A percentile compares a stretch with the other conserved stretches of the same genome.
These are phyloP conservation scores for Heracleum sosnowskyi DNA, from an alignment of 129 eudicot genomes.

Conservation along the genomic window DNA sequence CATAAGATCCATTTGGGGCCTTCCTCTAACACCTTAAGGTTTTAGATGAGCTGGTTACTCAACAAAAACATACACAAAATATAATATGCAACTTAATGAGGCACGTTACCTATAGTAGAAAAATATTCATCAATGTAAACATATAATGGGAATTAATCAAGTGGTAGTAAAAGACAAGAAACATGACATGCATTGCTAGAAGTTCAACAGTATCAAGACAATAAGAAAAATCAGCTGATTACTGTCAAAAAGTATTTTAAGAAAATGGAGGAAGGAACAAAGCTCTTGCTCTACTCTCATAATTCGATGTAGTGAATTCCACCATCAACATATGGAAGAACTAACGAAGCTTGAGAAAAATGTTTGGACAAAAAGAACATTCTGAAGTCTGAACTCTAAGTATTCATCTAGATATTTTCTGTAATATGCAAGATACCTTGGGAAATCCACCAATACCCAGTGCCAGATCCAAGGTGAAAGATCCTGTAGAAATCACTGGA, in stretches of 20 bases:
- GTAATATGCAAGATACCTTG: constrained; percentile 45
- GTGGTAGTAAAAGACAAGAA: neutral
- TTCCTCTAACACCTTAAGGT: no score
- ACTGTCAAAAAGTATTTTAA: neutral
- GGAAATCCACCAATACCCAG: constrained; percentile 91
- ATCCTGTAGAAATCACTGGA: constrained; percentile 90
- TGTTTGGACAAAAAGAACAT: neutral
- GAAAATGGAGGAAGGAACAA: neutral
- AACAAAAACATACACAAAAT: neutral
- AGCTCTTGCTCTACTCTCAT: neutral
- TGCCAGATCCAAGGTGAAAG: constrained; percentile 89
- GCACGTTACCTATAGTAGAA: neutral
- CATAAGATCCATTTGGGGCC: no score
- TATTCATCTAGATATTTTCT: neutral
- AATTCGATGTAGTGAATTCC: neutral
- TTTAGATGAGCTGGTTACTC: no score
- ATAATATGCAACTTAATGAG: neutral
- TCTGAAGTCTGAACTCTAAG: neutral
- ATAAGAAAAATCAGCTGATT: neutral
- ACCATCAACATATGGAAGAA: neutral
- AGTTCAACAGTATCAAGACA: neutral
- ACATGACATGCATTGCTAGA: neutral
- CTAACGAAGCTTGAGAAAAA: neutral
- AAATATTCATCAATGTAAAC: neutral
- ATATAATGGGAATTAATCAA: neutral